These are phyloP conservation scores for Saturnispora silvae DNA, from an alignment of 805 yeast genomes.

Conservation along the genomic window DNA sequence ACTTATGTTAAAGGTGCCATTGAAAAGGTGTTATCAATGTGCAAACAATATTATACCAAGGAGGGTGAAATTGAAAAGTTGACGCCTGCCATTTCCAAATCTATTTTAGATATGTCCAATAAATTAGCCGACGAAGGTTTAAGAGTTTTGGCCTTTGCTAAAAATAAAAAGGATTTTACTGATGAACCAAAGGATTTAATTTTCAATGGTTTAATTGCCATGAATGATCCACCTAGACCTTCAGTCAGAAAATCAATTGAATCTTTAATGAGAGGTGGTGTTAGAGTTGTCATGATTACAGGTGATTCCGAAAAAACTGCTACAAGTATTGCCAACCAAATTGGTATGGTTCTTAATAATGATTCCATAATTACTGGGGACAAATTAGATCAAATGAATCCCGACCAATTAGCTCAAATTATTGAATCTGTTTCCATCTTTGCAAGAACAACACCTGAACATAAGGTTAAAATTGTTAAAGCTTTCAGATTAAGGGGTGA, in stretches of 20 bases:
- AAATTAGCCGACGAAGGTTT: slow-evolving; percentile 73
- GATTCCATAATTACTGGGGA: slow-evolving; percentile 78
- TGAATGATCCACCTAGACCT: slow-evolving; percentile 97
- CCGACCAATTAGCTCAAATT: slow-evolving; percentile 60
- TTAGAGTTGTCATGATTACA: slow-evolving; percentile 96
- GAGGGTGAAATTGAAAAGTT: slow-evolving; percentile 53
- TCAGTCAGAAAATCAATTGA: slow-evolving; percentile 69
- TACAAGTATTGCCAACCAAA: slow-evolving; percentile 69
- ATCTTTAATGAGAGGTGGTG: slow-evolving; percentile 80
- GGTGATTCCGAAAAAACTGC: slow-evolving; percentile 91
- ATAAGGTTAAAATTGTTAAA: slow-evolving; percentile 78
- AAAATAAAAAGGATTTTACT: slow-evolving; percentile 30
- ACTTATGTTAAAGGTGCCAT: slow-evolving; percentile 85
- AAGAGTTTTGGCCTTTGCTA: slow-evolving; percentile 76
- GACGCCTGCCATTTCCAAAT: slow-evolving; percentile 35
- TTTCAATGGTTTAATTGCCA: slow-evolving; percentile 83
- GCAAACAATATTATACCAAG: slow-evolving; percentile 47
- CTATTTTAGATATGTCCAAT: slow-evolving; percentile 48
- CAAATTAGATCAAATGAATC: slow-evolving; percentile 62
- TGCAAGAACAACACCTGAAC: slow-evolving; percentile 94
- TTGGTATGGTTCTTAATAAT: slow-evolving; percentile 70
- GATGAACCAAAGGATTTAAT: slow-evolving; percentile 47
- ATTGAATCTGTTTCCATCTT: slow-evolving; percentile 79
- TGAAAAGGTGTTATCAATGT: slow-evolving; percentile 57
- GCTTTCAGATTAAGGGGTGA: slow-evolving; percentile 88